A percentile compares a stretch with the other conserved stretches of the same genome.
phyloP scores from a whole-genome alignment of 2,329 filamentous ascomycete genomes.

The Dryadomyces quercivorus region DNA sequence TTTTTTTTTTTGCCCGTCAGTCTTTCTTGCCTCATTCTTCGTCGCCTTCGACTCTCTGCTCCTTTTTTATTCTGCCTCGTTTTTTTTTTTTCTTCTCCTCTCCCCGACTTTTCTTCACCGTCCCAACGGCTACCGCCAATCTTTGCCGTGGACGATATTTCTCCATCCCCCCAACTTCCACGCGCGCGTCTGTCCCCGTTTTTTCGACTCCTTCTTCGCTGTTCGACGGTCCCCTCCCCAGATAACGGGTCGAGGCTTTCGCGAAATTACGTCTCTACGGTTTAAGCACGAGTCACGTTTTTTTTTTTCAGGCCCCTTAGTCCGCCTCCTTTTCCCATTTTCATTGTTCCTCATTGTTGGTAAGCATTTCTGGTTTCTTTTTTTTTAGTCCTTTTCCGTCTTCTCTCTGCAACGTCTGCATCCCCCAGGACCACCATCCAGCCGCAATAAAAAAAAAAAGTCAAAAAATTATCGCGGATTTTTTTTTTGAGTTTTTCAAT shows the following conservation, averaged over 20 bases:
- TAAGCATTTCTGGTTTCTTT: conserved; percentile 1
- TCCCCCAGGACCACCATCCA: background rate
- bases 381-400: conserved; percentile 2
- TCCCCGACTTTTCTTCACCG: background rate
- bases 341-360: background rate
- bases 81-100: background rate
- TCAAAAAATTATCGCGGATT: background rate
- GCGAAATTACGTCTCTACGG: conserved; percentile 2
- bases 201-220: background rate
- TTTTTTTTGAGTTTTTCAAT: background rate
- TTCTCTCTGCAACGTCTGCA: background rate
- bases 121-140: background rate
- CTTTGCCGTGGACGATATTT: background rate
- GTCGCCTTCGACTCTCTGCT: background rate
- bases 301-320: background rate
- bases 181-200: background rate
- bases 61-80: background rate
- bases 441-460: too few species aligned
- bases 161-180: background rate
- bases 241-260: conserved; percentile 1
- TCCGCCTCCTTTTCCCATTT: conserved; percentile 2
- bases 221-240: background rate
- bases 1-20: background rate
- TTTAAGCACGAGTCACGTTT: background rate
- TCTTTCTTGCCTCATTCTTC: background rate